Conservation (phyloP, 345 rosid species). For the Erysimum cheiranthoides region DNA sequence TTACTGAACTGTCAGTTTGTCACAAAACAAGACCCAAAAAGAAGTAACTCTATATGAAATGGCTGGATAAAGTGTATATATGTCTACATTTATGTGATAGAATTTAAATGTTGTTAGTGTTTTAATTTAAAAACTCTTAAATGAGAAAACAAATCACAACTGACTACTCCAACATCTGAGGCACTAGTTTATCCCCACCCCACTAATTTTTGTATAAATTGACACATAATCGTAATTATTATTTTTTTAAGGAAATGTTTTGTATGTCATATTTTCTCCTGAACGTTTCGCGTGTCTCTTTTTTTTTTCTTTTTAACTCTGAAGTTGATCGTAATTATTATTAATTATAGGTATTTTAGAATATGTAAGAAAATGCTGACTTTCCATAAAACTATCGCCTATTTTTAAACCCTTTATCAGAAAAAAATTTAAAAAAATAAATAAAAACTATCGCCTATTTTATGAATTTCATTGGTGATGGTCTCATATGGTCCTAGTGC, state of each 20-base stretch:
- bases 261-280: not conserved
- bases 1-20: not conserved
- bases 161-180: not conserved
- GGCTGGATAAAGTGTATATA: not conserved
- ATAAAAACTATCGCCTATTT: too few relatives aligned
- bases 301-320: not conserved
- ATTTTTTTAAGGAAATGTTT: not conserved
- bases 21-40: not conserved
- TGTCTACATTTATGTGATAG: not conserved
- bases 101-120: not conserved
- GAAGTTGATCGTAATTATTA: not conserved
- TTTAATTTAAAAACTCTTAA: not conserved
- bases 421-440: too few relatives aligned
- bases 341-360: too few relatives aligned
- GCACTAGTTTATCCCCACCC: slow-evolving; percentile 21
- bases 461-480: too few relatives aligned
- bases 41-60: not conserved
- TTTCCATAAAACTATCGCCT: too few relatives aligned
- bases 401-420: too few relatives aligned
- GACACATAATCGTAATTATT: not conserved
- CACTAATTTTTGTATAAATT: not conserved
- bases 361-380: too few relatives aligned
- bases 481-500: too few relatives aligned
- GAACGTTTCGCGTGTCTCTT: not conserved
- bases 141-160: not conserved